phyloP scores from a whole-genome alignment of 2,329 filamentous ascomycete species.

The Alternaria sp. region DNA sequence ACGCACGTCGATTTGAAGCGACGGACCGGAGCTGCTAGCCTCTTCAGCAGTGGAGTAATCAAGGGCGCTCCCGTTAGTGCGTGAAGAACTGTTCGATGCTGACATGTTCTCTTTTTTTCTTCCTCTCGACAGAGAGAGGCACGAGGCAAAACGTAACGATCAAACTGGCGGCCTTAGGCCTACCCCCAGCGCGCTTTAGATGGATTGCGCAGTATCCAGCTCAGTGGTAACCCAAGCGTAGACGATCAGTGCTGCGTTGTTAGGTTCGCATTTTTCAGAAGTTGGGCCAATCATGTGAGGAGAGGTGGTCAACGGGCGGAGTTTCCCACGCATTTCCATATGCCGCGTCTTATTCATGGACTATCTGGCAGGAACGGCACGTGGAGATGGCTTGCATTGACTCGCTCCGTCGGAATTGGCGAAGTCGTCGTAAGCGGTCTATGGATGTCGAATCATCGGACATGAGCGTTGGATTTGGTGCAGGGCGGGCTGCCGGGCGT shows the following conservation, averaged over 20 bases:
- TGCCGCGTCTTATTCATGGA: constrained; percentile 12
- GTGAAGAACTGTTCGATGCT: constrained; percentile 1
- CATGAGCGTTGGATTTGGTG: neutral
- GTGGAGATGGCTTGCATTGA: constrained; percentile 9
- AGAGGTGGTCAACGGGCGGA: neutral
- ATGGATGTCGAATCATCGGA: neutral
- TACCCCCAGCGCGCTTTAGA: constrained; percentile 12
- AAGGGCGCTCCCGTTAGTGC: constrained; percentile 5
- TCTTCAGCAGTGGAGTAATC: constrained; percentile 18
- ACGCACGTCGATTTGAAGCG: constrained; percentile 40
- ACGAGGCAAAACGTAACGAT: neutral
- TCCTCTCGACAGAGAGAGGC: neutral
- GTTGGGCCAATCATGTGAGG: constrained; percentile 18
- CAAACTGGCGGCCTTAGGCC: neutral
- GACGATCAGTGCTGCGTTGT: constrained; percentile 16
- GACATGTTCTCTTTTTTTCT: constrained; percentile 4
- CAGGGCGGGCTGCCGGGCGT: constrained; percentile 11
- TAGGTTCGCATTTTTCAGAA: constrained; percentile 12
- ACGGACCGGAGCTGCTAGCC: constrained; percentile 34
- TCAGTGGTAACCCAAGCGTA: constrained; percentile 15
- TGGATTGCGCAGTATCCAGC: constrained; percentile 8
- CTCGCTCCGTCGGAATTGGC: constrained; percentile 6
- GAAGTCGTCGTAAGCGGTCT: neutral
- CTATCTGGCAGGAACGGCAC: constrained; percentile 1
- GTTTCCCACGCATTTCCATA: constrained; percentile 12